phyloP scores from a whole-genome alignment of 805 yeast genomes.

The Candida dendrica region DNA sequence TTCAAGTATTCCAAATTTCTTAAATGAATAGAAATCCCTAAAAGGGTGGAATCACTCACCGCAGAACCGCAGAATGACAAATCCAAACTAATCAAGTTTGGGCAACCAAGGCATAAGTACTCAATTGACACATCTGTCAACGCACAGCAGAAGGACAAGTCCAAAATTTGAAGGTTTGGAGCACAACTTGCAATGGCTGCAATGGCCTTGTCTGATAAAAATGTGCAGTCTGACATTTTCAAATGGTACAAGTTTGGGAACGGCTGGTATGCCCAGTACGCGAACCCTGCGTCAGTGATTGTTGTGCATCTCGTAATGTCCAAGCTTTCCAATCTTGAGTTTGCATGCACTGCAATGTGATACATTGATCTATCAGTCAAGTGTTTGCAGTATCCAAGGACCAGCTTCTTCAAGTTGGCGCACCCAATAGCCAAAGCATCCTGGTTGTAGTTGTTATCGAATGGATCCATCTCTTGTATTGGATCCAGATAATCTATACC shows the following conservation, averaged over 20 bases:
- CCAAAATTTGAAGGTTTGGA: constrained; percentile 46
- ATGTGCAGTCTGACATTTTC: constrained; percentile 66
- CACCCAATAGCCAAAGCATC: constrained; percentile 40
- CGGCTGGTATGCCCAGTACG: constrained; percentile 51
- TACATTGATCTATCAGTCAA: constrained; percentile 62
- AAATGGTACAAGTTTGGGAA: constrained; percentile 48
- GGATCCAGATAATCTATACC: constrained; percentile 12
- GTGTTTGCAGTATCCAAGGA: constrained; percentile 70
- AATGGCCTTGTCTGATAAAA: constrained; percentile 58
- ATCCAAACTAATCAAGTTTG: constrained; percentile 42
- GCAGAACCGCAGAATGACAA: constrained; percentile 75
- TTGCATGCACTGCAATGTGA: constrained; percentile 55
- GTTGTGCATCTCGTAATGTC: constrained; percentile 72
- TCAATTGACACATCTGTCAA: constrained; percentile 64
- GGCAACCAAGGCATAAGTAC: constrained; percentile 61
- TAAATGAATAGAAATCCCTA: constrained; percentile 51
- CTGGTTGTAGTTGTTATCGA: not conserved
- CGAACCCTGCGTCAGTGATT: constrained; percentile 68
- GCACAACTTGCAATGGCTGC: constrained; percentile 56
- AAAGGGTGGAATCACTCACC: constrained; percentile 63
- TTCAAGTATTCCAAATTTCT: constrained; percentile 39
- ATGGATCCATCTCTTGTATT: constrained; percentile 20
- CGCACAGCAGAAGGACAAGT: constrained; percentile 70
- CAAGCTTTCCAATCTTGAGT: constrained; percentile 43
- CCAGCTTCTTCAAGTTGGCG: constrained; percentile 43